These are phyloP conservation scores for Amphicarpaea edgeworthii DNA, from an alignment of 306 rosid genomes.

Conservation along the genomic window DNA sequence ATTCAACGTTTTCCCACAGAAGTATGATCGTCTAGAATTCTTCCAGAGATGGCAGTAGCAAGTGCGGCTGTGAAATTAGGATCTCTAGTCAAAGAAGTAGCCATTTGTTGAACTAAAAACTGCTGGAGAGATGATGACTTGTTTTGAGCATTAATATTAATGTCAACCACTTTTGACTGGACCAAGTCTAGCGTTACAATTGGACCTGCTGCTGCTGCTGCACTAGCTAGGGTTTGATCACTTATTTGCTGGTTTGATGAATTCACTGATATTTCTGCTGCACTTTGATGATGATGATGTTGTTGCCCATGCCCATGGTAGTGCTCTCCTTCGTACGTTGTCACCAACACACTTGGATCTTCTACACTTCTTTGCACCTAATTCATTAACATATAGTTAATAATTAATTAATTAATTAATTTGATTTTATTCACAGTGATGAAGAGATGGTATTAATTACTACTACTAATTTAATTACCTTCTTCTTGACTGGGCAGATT, in stretches of 20 bases:
- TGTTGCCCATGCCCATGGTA: constrained; percentile 56
- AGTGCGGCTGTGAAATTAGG: constrained; percentile 76
- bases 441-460: no score
- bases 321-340: constrained; percentile 94
- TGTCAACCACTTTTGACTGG: constrained; percentile 29
- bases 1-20: constrained; percentile 11
- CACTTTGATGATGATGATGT: constrained; percentile 19
- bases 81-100: constrained; percentile 81
- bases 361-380: constrained; percentile 94
- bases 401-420: no score
- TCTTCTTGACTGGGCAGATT: constrained; percentile 86
- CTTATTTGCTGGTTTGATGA: constrained; percentile 35
- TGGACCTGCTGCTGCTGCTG: neutral
- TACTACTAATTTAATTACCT: constrained; percentile 52
- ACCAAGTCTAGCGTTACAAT: constrained; percentile 51
- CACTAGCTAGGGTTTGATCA: constrained; percentile 20
- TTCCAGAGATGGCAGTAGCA: constrained; percentile 74
- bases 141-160: constrained; percentile 30
- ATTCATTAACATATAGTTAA: neutral
- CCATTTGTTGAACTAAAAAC: constrained; percentile 74
- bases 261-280: constrained; percentile 41
- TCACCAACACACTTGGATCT: constrained; percentile 70
- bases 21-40: constrained; percentile 42
- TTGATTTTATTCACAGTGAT: neutral
- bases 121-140: constrained; percentile 54